Evolutionary conservation across 2,329 filamentous ascomycete species (phyloP), one percentile per base, ranked within the genome.

Genomic region (Scedosporium aurantiacum): DNA sequence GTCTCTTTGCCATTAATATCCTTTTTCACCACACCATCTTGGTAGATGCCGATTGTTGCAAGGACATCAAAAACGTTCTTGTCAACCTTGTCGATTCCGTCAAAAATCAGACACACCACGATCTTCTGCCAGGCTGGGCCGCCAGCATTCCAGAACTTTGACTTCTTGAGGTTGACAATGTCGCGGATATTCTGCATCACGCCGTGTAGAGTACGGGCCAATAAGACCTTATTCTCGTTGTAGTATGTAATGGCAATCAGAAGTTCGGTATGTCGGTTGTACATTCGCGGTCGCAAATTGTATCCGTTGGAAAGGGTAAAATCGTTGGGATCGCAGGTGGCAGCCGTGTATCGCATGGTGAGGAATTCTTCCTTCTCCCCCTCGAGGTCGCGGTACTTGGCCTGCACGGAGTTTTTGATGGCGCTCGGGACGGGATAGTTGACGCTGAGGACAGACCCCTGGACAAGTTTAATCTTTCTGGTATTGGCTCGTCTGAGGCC

Each of bases 121-220:
- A 99, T 97, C 80, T 97, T 99, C 74, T 97, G 94, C 94, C 94
- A 97, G 61, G 94, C 94, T 7, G 94, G 94, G 62, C 94, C 94
- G 69, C 94, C 94, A 79, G 96, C 96, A 79, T 97, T 97, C 94
- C 94, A 97, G 79, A 99, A 99, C 69, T 95, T 93, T 32, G 94
- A 97, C 78, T 96, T 97, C 78, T 97, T 97, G 65, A 97, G 81
- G 77, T 97, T 97, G 70, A 97, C 93, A 72, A 99, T 97, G 70
- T 97, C 94, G 65, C 93, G 89, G 69, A 97, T 94, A 74, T 97
- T 97, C 74, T 97, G 91, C 94, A 99, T 97, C 60, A 96, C 92
- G 80, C 93, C 91, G 75, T 97, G 94, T 62, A 97, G 80, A 1
- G 94, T 99, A 77, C 94, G 87, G 58, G 93, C 82, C 37, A 94